A percentile compares a stretch with the other conserved stretches of the same genome.
Conservation (phyloP, 2,329 filamentous ascomycete genomes). For the Trichophyton rubrum region DNA sequence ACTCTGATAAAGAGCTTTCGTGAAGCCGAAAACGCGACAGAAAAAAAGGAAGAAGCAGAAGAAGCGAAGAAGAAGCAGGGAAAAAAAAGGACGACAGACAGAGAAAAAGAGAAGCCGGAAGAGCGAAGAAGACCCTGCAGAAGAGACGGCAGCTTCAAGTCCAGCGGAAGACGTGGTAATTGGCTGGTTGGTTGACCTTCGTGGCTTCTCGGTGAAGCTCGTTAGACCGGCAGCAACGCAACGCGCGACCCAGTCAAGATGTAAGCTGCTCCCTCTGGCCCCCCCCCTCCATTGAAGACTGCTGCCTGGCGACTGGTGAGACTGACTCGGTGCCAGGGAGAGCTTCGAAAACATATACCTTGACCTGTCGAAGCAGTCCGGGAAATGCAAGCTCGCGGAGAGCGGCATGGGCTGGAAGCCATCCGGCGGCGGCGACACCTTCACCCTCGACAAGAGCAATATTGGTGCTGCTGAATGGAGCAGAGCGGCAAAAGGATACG, state of each 20-base stretch:
- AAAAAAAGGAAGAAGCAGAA: background rate
- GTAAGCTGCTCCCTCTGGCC: background rate
- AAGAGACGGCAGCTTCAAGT: background rate
- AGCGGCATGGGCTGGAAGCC: conserved; percentile 94
- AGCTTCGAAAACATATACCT: conserved; percentile 96
- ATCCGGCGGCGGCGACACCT: conserved; percentile 72
- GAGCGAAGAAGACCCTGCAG: background rate
- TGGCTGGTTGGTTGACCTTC: background rate
- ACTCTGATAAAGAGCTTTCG: conserved; percentile 11
- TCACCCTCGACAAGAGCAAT: conserved; percentile 79
- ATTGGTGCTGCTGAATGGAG: conserved; percentile 89
- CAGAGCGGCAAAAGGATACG: conserved; percentile 78
- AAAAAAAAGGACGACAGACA: background rate
- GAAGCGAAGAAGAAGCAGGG: background rate
- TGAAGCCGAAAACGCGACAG: conserved; percentile 1
- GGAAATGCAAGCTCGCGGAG: conserved; percentile 90
- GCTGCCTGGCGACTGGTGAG: background rate
- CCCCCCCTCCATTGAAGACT: background rate
- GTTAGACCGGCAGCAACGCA: background rate
- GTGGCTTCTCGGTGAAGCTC: background rate
- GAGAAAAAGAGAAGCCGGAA: background rate
- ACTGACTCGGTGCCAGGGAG: conserved; percentile 45
- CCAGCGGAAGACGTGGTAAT: background rate
- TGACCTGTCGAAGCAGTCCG: conserved; percentile 82
- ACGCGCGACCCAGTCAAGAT: background rate